Base-by-base conservation (phyloP, 768 basidiomycete genomes). In the Sistotremastrum suecicum region DNA sequence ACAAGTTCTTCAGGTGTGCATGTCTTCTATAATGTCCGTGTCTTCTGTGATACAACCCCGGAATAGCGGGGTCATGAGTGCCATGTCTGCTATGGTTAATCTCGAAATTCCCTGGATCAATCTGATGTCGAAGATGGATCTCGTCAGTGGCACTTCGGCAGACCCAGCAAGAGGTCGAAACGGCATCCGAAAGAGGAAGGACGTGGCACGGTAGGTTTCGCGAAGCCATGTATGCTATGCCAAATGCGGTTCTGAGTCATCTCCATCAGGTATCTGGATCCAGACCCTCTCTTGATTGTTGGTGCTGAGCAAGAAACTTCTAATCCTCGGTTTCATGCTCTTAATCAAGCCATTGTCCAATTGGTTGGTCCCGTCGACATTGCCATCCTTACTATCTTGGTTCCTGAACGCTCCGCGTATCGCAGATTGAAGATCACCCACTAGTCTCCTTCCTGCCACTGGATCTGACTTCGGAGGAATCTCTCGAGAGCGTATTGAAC, bases 21-120 rank as follows among this genome's bases (percentile, higher is more conserved):
- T 45, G 37, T 35, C 30, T 39, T 36, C 48, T 45, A 41, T 35
- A 8, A 11, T 34, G 39, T 45, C 42, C 29, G 35, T 34, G 37
- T 12, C 8, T 35, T 39, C 32, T 33, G 41, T 50, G 47, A 55
- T 44, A 34, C 41, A 53, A 41, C 47, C 41, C 37, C 29, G 7
- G 37, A 32, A 12, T 53, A 89, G 89, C 48, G 95, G 95, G 12
- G 94, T 98, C 5, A 71, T 99, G 47, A 87, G 86, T 38, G 95
- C 95, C 31, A 97, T 99, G 95, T 91, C 88, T 35, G 91, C 94
- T 31, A 99, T 99, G 95, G 86, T 98, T 34, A 91, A 90, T 55
- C 74, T 99, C 37, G 95, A 97, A 58, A 79, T 95, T 34, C 91
- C 92, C 1, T 92, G 90, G 83, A 81, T 99, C 50, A 98, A 98